Conservation (phyloP, 164 flowering plant genomes). For the Vitis amurensis region DNA sequence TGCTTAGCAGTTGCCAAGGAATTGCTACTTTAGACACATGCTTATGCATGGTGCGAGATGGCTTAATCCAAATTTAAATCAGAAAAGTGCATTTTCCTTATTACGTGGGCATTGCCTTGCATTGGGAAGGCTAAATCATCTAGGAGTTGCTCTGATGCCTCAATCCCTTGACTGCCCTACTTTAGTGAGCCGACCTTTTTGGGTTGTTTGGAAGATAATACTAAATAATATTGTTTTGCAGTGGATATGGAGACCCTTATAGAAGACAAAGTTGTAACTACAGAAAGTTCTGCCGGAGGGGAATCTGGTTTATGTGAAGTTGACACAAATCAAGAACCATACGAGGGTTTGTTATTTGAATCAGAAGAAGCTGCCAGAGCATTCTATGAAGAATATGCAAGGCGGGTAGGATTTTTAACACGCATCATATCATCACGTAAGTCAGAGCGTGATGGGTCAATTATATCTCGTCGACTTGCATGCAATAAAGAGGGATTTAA, state of each 20-base stretch:
- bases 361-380: constrained; percentile 50
- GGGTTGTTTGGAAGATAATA: background rate
- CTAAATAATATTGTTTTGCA: constrained; percentile 16
- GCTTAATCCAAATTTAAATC: too few relatives aligned
- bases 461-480: constrained; percentile 43
- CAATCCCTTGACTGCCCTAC: too few relatives aligned
- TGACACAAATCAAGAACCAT: constrained; percentile 30
- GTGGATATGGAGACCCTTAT: constrained; percentile 22
- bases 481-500: constrained; percentile 48
- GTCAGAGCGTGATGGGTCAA: constrained; percentile 44
- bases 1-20: too few relatives aligned
- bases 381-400: constrained; percentile 44
- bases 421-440: constrained; percentile 47
- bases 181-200: too few relatives aligned
- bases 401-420: constrained; percentile 40
- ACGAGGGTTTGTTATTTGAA: constrained; percentile 48
- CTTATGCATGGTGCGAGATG: too few relatives aligned
- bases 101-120: too few relatives aligned
- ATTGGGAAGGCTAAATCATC: too few relatives aligned
- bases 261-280: constrained; percentile 21
- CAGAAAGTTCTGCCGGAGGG: constrained; percentile 18
- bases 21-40: too few relatives aligned
- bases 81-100: too few relatives aligned
- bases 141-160: too few relatives aligned
- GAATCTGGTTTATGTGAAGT: constrained; percentile 10